Base-by-base conservation (phyloP, 306 rosid species). In the Dalbergia cultrata region DNA sequence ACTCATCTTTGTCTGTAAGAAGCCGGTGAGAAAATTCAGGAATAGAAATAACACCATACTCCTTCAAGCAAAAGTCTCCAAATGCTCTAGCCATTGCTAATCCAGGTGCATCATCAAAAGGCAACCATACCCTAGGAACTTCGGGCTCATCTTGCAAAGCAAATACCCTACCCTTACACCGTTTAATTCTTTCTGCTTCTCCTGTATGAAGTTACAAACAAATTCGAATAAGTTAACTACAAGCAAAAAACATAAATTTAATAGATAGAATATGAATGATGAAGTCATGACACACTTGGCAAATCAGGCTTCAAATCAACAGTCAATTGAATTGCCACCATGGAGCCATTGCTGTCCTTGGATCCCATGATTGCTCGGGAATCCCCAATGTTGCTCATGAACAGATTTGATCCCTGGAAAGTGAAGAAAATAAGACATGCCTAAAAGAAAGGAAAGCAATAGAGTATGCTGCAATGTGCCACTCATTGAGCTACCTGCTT, bases 11-110 rank as follows among this genome's bases (percentile, higher is more conserved):
- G 1, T 93, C 97, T 0, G 97, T 91, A 18, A 96, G 89, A 35
- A 70, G 45, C 67, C 91, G 85, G 52, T 93, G 97, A 41, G 90
- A 87, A 81, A 96, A 93, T 60, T 96, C 99, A 21, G 99, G 99
- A 54, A 93, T 70, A 34, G 99, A 96, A 85, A 96, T 96, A 65
- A 96, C 98, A 61, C 98, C 99, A 35, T 93, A 96, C 37, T 96
- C 97, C 89, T 96, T 96, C 89, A 96, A 89, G 79, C 97, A 93
- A 85, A 93, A 96, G 84, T 93, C 98, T 4, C 98, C 99, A 74
- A 93, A 93, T 44, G 99, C 99, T 79, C 99, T 89, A 88, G 99
- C 98, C 99, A 96, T 96, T 31, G 99, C 99, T 86, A 96, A 81
- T 19, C 99, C 99, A 17, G 98, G 99, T 18, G 99, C 98, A 86